Conservation (phyloP, 805 yeast species). For the Metschnikowia drakensbergensis region DNA sequence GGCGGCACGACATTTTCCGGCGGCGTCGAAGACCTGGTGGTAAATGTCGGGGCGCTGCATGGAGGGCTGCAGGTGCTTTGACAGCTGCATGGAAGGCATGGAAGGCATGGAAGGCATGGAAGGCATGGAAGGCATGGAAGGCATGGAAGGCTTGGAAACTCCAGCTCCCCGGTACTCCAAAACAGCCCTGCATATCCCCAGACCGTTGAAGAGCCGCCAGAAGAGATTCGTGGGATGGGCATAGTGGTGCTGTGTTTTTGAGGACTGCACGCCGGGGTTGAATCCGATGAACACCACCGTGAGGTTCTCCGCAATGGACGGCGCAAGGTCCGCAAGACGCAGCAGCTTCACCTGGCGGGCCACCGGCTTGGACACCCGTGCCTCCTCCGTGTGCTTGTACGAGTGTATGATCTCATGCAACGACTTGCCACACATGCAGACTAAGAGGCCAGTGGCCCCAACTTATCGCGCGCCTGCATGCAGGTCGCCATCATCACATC, state of each 20-base stretch:
- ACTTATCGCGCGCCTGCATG: too few species aligned
- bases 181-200: slow-evolving; percentile 37
- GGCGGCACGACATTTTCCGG: slow-evolving; percentile 12
- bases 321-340: slow-evolving; percentile 28
- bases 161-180: neutral
- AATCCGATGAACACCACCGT: slow-evolving; percentile 60
- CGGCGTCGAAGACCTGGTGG: slow-evolving; percentile 11
- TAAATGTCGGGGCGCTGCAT: slow-evolving; percentile 1
- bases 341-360: neutral
- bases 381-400: slow-evolving; percentile 9
- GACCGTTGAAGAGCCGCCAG: slow-evolving; percentile 60
- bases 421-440: neutral
- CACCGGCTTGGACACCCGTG: neutral
- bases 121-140: too few species aligned
- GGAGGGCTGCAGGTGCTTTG: too few species aligned
- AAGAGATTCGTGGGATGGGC: slow-evolving; percentile 68
- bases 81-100: too few species aligned
- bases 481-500: too few species aligned
- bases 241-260: slow-evolving; percentile 60
- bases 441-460: too few species aligned
- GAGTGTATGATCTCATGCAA: slow-evolving; percentile 8
- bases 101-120: too few species aligned
- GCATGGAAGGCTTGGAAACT: too few species aligned
- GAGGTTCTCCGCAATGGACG: slow-evolving; percentile 26
- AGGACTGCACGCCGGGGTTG: slow-evolving; percentile 67